Evolutionary conservation across 352 stramenopile genomes (phyloP).

Genomic region (Globisporangium iwayamae): DNA sequence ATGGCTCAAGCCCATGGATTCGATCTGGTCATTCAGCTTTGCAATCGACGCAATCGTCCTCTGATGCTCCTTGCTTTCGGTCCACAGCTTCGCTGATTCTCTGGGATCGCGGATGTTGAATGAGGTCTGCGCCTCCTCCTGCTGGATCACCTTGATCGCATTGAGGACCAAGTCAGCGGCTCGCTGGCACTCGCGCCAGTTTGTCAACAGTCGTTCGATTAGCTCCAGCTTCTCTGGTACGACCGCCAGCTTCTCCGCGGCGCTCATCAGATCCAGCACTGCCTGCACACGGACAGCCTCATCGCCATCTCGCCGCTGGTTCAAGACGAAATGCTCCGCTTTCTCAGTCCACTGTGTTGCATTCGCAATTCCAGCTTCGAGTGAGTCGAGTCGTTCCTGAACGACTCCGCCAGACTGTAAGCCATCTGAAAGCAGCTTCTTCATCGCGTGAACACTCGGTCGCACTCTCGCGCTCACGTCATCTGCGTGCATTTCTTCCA

Average conservation of each 20-base stretch:
- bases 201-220: conserved; percentile 23
- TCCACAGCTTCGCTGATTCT: conserved; percentile 8
- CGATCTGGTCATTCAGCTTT: conserved; percentile 3
- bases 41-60: conserved; percentile 13
- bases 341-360: conserved; percentile 25
- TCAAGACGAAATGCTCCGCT: conserved; percentile 23
- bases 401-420: conserved; percentile 25
- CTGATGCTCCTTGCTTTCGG: conserved; percentile 15
- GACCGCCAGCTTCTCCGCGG: conserved; percentile 24
- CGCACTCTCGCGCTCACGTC: conserved; percentile 10
- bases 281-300: conserved; percentile 11
- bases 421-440: conserved; percentile 27
- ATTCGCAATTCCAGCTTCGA: conserved; percentile 24
- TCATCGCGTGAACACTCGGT: conserved; percentile 21
- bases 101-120: conserved; percentile 15
- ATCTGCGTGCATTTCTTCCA: background rate
- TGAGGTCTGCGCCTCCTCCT: conserved; percentile 15
- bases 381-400: conserved; percentile 23
- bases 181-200: conserved; percentile 27
- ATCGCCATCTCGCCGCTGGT: conserved; percentile 1
- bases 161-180: conserved; percentile 22
- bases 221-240: conserved; percentile 19
- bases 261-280: conserved; percentile 21
- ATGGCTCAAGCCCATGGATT: conserved; percentile 8
- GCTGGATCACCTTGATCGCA: conserved; percentile 20